Evolutionary conservation across 208 protist genomes (phyloP).

Genomic region (Vickermania ingenoplastis): DNA sequence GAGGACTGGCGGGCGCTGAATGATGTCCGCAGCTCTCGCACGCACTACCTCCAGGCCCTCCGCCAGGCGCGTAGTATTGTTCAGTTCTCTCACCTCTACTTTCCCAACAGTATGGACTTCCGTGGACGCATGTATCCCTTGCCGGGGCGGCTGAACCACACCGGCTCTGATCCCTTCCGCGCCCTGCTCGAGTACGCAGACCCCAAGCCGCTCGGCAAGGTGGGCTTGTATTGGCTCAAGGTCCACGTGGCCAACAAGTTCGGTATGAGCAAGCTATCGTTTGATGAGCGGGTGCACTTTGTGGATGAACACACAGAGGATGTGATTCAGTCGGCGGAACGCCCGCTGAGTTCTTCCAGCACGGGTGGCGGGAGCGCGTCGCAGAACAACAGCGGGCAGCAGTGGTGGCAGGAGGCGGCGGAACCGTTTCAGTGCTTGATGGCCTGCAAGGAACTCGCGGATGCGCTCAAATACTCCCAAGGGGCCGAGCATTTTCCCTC

Average conservation of each 20-base stretch:
- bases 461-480: constrained; percentile 85
- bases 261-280: constrained; percentile 94
- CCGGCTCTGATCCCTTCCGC: constrained; percentile 91
- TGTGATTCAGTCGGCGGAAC: constrained; percentile 79
- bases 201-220: constrained; percentile 85
- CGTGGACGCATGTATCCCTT: constrained; percentile 98
- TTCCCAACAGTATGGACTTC: constrained; percentile 98
- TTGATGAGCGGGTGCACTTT: constrained; percentile 92
- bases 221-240: constrained; percentile 96
- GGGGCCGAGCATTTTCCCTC: constrained; percentile 85
- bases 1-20: constrained; percentile 75
- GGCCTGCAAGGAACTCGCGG: constrained; percentile 90
- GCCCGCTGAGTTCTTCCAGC: constrained; percentile 25
- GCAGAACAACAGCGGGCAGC: constrained; percentile 64
- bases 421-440: constrained; percentile 95
- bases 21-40: constrained; percentile 79
- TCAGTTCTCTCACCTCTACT: constrained; percentile 93
- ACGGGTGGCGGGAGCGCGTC: too few relatives aligned
- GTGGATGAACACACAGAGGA: constrained; percentile 90
- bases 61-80: constrained; percentile 85
- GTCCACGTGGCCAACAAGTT: constrained; percentile 97
- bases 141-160: constrained; percentile 95
- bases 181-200: constrained; percentile 94
- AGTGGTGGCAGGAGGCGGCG: constrained; percentile 93
- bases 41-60: constrained; percentile 83